phyloP scores from a whole-genome alignment of 345 rosid species.

The Geranium brycei region DNA sequence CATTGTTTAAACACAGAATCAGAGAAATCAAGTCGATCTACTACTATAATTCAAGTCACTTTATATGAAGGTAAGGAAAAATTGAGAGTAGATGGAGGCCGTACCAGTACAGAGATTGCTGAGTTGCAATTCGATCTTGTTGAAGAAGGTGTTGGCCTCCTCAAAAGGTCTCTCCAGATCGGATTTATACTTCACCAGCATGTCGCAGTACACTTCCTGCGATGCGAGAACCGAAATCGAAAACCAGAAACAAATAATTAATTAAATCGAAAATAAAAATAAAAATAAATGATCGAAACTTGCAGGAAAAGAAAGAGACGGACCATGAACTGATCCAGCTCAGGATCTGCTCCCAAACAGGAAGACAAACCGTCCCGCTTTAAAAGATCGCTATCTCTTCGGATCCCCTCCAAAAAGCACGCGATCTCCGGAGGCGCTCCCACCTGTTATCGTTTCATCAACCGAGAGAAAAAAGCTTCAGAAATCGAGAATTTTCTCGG shows the following conservation, averaged over 20 bases:
- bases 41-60: too few relatives aligned
- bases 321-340: constrained; percentile 98
- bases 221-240: not conserved
- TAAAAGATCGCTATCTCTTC: constrained; percentile 29
- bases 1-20: too few relatives aligned
- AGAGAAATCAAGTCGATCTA: too few relatives aligned
- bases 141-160: constrained; percentile 65
- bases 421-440: constrained; percentile 89
- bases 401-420: constrained; percentile 53
- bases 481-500: not conserved
- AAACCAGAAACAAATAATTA: too few relatives aligned
- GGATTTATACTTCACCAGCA: constrained; percentile 64
- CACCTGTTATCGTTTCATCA: constrained; percentile 26
- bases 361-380: constrained; percentile 12
- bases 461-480: too few relatives aligned
- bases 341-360: constrained; percentile 67
- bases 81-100: not conserved
- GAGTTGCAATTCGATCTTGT: constrained; percentile 79
- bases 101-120: constrained; percentile 54
- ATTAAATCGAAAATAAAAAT: too few relatives aligned
- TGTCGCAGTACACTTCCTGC: constrained; percentile 67
- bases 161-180: constrained; percentile 89
- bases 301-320: not conserved
- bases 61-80: too few relatives aligned
- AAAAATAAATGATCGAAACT: not conserved